Evolutionary conservation across 1,284 basidiomycete genomes (phyloP).

Genomic region (Chondrostereum purpureum): DNA sequence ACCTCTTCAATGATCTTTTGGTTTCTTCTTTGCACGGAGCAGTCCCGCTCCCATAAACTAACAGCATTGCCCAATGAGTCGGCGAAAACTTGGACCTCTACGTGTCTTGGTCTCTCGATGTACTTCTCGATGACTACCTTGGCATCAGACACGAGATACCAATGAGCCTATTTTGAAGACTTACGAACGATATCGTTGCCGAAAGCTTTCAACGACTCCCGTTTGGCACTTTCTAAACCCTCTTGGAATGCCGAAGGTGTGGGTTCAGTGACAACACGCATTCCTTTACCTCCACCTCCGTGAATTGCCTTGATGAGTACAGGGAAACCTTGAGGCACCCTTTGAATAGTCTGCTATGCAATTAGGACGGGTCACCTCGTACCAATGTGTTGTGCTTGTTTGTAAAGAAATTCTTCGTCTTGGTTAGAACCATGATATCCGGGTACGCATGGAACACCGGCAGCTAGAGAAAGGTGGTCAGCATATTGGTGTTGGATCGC

Average conservation of each 20-base stretch:
- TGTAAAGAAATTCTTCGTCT: constrained; percentile 54
- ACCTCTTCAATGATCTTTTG: constrained; percentile 95
- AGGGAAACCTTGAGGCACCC: constrained; percentile 82
- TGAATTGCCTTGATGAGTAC: constrained; percentile 94
- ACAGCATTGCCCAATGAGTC: constrained; percentile 73
- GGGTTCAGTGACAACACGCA: constrained; percentile 84
- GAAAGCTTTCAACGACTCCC: constrained; percentile 83
- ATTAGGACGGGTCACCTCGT: not conserved
- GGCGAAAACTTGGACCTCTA: constrained; percentile 89
- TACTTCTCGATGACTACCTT: constrained; percentile 77
- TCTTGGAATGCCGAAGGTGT: constrained; percentile 63
- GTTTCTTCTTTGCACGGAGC: constrained; percentile 89
- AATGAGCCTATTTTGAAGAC: too few relatives aligned
- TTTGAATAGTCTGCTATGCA: too few relatives aligned
- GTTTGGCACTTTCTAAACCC: constrained; percentile 76
- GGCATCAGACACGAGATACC: not conserved
- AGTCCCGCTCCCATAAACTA: constrained; percentile 90
- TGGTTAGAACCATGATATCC: constrained; percentile 83
- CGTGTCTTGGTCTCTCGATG: constrained; percentile 76
- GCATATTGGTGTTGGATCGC: not conserved
- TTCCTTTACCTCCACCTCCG: constrained; percentile 95
- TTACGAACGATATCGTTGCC: constrained; percentile 58
- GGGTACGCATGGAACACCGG: constrained; percentile 90
- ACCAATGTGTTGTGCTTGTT: constrained; percentile 73
- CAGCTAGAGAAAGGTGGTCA: constrained; percentile 36